Evolutionary conservation across 768 basidiomycete species (phyloP).

Genomic region (Xerocomus spinulosus): DNA sequence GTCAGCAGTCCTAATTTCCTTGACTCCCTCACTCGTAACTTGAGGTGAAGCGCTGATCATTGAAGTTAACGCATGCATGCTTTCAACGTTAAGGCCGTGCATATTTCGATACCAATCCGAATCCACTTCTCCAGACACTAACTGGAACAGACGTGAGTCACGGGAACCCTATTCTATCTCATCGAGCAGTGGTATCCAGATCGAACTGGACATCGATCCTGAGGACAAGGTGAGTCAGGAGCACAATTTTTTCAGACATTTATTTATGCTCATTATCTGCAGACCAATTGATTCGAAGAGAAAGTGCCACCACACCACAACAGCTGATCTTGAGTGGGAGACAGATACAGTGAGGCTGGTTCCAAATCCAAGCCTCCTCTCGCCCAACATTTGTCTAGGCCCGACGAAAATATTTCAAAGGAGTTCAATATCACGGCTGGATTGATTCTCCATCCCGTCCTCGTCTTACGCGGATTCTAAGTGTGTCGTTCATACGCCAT

Average conservation of each 20-base stretch:
- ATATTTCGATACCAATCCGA: neutral
- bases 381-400: slow-evolving; percentile 42
- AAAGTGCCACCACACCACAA: slow-evolving; percentile 96
- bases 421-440: slow-evolving; percentile 84
- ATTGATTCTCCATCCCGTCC: slow-evolving; percentile 87
- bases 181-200: slow-evolving; percentile 46
- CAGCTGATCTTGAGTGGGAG: slow-evolving; percentile 89
- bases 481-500: neutral
- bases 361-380: neutral
- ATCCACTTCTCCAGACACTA: slow-evolving; percentile 62
- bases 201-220: slow-evolving; percentile 91
- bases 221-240: slow-evolving; percentile 75
- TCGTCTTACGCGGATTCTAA: slow-evolving; percentile 83
- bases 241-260: too few relatives aligned
- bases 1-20: neutral
- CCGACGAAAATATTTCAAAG: slow-evolving; percentile 85
- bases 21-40: slow-evolving; percentile 4
- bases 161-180: slow-evolving; percentile 5
- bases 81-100: neutral
- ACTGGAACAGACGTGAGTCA: slow-evolving; percentile 89
- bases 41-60: too few relatives aligned
- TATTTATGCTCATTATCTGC: slow-evolving; percentile 8
- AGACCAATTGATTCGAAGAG: slow-evolving; percentile 96
- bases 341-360: slow-evolving; percentile 74
- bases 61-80: slow-evolving; percentile 19